phyloP scores from a whole-genome alignment of 2,329 filamentous ascomycete genomes.

The Geosmithia flava region DNA sequence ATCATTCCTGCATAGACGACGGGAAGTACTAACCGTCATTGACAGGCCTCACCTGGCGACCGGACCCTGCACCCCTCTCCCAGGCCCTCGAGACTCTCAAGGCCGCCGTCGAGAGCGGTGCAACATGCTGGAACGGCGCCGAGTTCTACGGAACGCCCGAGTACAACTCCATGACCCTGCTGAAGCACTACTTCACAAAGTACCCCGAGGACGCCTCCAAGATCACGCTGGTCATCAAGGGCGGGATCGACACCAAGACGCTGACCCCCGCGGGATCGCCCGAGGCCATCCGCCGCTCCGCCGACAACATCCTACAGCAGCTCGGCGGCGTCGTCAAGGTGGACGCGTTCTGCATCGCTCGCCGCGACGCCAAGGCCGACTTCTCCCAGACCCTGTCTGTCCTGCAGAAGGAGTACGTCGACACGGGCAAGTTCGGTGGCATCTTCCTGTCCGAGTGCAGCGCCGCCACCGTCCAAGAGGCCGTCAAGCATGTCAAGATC shows the following conservation, averaged over 20 bases:
- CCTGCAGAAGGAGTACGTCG: conserved; percentile 34
- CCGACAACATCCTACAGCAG: conserved; percentile 41
- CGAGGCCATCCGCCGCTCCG: conserved; percentile 38
- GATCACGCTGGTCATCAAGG: conserved; percentile 52
- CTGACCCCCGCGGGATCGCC: conserved; percentile 36
- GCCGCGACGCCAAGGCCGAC: conserved; percentile 38
- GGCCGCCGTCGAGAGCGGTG: conserved; percentile 31
- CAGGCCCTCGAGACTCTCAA: conserved; percentile 43
- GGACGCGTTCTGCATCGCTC: conserved; percentile 47
- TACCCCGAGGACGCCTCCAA: conserved; percentile 52
- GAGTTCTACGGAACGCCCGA: conserved; percentile 52
- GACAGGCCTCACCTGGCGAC: conserved; percentile 39
- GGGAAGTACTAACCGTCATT: conserved; percentile 22
- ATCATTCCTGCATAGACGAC: conserved; percentile 8
- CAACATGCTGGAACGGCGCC: conserved; percentile 47
- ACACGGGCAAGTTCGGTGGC: conserved; percentile 36
- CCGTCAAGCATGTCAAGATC: conserved; percentile 29
- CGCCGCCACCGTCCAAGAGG: conserved; percentile 34
- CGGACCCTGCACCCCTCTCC: conserved; percentile 25
- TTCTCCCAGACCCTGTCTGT: conserved; percentile 28
- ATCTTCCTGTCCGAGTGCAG: conserved; percentile 39
- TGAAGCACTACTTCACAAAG: conserved; percentile 49
- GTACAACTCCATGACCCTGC: conserved; percentile 44
- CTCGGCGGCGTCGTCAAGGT: conserved; percentile 44
- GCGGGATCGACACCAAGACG: conserved; percentile 25